Percentiles rank a stretch among this genome's conserved stretches.
These are phyloP conservation scores for Corchorus capsularis DNA, from an alignment of 345 rosid genomes.

Conservation along the genomic window DNA sequence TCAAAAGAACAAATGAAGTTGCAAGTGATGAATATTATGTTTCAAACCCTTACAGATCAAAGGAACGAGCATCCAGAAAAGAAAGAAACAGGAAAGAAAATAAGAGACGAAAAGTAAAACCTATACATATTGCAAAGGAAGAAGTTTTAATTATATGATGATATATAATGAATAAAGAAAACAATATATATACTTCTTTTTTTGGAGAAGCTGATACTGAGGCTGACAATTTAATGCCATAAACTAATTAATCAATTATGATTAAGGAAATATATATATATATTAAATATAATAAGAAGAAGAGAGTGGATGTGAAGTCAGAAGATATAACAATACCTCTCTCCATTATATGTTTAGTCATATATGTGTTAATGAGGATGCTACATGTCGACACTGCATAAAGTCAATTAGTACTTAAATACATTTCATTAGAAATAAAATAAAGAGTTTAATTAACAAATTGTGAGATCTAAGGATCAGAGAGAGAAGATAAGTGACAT, in stretches of 20 bases:
- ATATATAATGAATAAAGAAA: not conserved
- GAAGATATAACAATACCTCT: not conserved
- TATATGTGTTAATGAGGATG: too few species aligned
- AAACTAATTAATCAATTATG: not conserved
- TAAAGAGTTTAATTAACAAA: not conserved
- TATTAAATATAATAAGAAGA: not conserved
- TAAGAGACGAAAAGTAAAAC: constrained; percentile 7
- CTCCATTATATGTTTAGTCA: not conserved
- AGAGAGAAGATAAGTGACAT: not conserved
- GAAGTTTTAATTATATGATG: not conserved
- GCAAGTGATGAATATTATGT: not conserved
- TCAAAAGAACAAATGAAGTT: not conserved
- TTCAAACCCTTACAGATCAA: constrained; percentile 9
- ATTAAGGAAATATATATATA: not conserved
- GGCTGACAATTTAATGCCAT: not conserved
- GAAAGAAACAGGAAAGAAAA: not conserved
- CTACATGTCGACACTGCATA: constrained; percentile 3
- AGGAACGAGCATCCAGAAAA: not conserved
- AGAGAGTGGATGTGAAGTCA: not conserved
- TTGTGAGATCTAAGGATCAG: not conserved
- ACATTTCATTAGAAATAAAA: not conserved
- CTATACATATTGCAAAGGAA: not conserved
- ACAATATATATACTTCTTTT: not conserved
- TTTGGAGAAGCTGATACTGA: not conserved
- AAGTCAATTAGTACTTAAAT: not conserved